Conservation (phyloP, 768 basidiomycete genomes). For the Auricularia cornea region DNA sequence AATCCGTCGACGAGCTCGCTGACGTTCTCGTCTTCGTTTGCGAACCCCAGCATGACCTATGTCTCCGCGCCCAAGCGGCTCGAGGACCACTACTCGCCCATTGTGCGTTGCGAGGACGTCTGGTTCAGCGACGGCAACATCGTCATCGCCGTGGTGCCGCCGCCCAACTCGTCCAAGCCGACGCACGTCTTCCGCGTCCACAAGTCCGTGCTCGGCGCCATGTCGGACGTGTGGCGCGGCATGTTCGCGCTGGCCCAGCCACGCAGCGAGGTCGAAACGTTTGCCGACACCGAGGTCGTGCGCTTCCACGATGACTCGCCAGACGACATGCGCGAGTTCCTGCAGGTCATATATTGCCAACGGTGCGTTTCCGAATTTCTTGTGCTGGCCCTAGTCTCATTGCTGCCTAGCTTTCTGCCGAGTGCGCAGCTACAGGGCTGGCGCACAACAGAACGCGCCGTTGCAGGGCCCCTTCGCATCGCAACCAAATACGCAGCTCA, state of each 20-base stretch:
- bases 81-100: neutral
- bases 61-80: neutral
- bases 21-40: neutral
- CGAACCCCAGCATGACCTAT: neutral
- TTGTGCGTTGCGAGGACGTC: neutral
- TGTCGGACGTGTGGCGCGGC: neutral
- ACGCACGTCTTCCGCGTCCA: neutral
- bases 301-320: neutral
- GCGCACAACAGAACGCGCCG: neutral
- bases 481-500: conserved; percentile 11
- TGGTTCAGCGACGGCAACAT: neutral
- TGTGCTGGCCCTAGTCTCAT: neutral
- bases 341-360: neutral
- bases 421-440: neutral
- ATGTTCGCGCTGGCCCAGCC: neutral
- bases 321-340: conserved; percentile 1
- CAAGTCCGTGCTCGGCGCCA: neutral
- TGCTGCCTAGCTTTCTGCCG: neutral
- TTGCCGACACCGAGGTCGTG: neutral
- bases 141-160: neutral
- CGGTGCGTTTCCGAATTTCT: neutral
- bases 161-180: neutral
- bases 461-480: conserved; percentile 5
- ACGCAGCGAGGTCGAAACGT: neutral
- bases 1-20: neutral